Evolutionary conservation across 768 basidiomycete species (phyloP).

Genomic region (Cyclocybe aegerita): DNA sequence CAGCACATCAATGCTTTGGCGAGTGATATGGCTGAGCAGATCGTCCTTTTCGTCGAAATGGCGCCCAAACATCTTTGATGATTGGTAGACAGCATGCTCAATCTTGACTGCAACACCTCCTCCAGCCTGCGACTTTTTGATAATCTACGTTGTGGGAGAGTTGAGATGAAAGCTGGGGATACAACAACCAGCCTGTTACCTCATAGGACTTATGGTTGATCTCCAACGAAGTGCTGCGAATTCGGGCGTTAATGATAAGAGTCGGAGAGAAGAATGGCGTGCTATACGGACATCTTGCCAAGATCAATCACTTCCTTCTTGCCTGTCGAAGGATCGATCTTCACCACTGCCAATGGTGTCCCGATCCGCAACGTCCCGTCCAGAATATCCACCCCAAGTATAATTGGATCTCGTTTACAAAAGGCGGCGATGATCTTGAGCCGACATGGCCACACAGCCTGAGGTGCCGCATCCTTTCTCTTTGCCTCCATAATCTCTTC

Average conservation of each 20-base stretch:
- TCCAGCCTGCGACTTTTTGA: conserved; percentile 94
- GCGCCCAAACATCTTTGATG: conserved; percentile 92
- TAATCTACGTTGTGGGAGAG: conserved; percentile 47
- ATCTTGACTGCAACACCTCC: conserved; percentile 98
- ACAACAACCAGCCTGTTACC: conserved; percentile 29
- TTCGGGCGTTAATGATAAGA: conserved; percentile 1
- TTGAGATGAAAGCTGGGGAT: not conserved
- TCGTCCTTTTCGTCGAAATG: conserved; percentile 98
- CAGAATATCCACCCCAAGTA: conserved; percentile 93
- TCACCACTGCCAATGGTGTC: conserved; percentile 94
- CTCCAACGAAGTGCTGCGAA: conserved; percentile 83
- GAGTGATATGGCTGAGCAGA: conserved; percentile 83
- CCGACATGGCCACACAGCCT: conserved; percentile 95
- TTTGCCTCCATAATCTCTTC: conserved; percentile 91
- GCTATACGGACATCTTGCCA: conserved; percentile 81
- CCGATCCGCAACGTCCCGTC: conserved; percentile 90
- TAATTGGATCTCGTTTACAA: conserved; percentile 96
- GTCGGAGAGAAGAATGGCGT: not conserved
- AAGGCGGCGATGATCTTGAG: conserved; percentile 93
- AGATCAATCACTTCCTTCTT: conserved; percentile 91
- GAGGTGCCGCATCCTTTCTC: conserved; percentile 86
- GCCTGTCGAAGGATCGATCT: conserved; percentile 80
- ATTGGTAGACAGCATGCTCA: conserved; percentile 94
- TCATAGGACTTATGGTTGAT: conserved; percentile 94
- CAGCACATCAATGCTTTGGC: conserved; percentile 92